These are phyloP conservation scores for Astragalus membranaceus DNA, from an alignment of 306 rosid species.

Conservation along the genomic window DNA sequence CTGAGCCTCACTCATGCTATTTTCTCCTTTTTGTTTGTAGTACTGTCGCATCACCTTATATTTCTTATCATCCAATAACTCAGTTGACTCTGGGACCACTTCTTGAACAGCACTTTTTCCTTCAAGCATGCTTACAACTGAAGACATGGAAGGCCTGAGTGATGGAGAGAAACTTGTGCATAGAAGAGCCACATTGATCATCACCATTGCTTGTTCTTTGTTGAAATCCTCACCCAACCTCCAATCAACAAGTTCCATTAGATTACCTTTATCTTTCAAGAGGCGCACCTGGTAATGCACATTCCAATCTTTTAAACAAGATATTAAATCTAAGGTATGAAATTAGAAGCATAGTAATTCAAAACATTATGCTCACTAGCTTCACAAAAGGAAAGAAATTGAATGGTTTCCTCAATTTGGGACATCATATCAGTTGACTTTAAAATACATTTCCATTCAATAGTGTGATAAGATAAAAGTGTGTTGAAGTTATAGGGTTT, in stretches of 20 bases:
- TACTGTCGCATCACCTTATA: slow-evolving; percentile 10
- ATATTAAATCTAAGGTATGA: not conserved
- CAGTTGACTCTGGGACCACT: not conserved
- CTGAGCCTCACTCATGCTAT: not conserved
- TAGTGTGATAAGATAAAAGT: not conserved
- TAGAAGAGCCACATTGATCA: slow-evolving; percentile 28
- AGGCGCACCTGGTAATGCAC: slow-evolving; percentile 5
- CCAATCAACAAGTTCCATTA: slow-evolving; percentile 22
- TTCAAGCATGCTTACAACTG: slow-evolving; percentile 35
- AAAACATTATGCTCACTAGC: not conserved
- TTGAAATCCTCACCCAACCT: slow-evolving; percentile 23
- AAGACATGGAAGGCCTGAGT: slow-evolving; percentile 28
- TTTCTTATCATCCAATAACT: not conserved
- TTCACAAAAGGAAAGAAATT: not conserved
- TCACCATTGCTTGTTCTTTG: slow-evolving; percentile 9
- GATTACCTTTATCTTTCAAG: slow-evolving; percentile 19
- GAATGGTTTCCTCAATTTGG: not conserved
- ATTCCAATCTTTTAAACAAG: not conserved
- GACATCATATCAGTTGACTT: not conserved
- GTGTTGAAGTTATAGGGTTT: not conserved
- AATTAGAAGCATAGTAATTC: not conserved
- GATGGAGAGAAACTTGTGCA: slow-evolving; percentile 14
- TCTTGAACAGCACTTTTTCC: slow-evolving; percentile 16
- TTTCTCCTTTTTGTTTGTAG: not conserved
- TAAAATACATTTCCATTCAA: not conserved